phyloP scores from a whole-genome alignment of 495 filamentous ascomycete species.

The Hyaloscypha hepaticicola region DNA sequence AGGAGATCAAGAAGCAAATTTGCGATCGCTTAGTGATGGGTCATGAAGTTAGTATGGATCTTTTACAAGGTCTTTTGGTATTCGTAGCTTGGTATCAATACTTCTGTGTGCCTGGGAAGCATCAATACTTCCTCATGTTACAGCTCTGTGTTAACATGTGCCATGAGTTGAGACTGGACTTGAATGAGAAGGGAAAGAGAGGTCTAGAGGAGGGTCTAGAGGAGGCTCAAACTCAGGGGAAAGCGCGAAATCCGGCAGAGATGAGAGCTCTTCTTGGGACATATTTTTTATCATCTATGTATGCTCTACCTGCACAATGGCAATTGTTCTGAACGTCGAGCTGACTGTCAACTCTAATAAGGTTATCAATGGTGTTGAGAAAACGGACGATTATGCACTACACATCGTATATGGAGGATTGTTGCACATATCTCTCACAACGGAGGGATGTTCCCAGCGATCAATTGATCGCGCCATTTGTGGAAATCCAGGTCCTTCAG shows the following conservation, averaged over 20 bases:
- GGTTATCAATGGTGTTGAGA: conserved; percentile 21
- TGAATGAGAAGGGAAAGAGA: conserved; percentile 20
- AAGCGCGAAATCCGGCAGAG: conserved; percentile 16
- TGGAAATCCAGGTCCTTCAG: conserved; percentile 18
- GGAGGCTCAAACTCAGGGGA: conserved; percentile 15
- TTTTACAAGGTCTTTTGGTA: conserved; percentile 21
- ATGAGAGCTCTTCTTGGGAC: conserved; percentile 20
- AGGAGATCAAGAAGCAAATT: conserved; percentile 19
- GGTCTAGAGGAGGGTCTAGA: conserved; percentile 13
- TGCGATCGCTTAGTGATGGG: conserved; percentile 19
- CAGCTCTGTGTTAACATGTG: conserved; percentile 19
- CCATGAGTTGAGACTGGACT: conserved; percentile 20
- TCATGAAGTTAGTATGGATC: conserved; percentile 20
- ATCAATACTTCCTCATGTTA: conserved; percentile 22
- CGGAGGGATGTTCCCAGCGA: conserved; percentile 16
- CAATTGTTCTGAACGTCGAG: conserved; percentile 18
- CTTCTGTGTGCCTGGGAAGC: conserved; percentile 20
- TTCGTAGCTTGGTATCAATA: conserved; percentile 21
- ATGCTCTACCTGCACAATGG: conserved; percentile 14
- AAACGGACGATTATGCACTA: conserved; percentile 21
- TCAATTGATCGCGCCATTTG: conserved; percentile 18
- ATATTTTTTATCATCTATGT: conserved; percentile 21
- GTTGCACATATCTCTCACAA: conserved; percentile 19
- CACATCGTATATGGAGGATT: conserved; percentile 20
- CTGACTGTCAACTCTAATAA: conserved; percentile 21